Conservation (phyloP, 73 alveolate species). For the Urostyla sp. region DNA sequence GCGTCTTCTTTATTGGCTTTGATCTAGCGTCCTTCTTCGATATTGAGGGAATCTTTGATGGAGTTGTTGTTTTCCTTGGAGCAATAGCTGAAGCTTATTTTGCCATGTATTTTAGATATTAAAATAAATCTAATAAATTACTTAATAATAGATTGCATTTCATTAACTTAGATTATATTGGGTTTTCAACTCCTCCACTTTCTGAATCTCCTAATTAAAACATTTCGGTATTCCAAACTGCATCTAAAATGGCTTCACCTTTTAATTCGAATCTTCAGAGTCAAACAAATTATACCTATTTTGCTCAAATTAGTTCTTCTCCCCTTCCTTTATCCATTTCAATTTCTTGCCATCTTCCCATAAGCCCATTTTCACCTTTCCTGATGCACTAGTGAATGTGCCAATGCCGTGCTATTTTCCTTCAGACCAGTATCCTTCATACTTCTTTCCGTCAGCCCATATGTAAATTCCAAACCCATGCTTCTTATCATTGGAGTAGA, state of each 20-base stretch:
- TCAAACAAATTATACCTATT: neutral
- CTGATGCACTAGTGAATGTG: conserved; percentile 1
- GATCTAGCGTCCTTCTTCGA: neutral
- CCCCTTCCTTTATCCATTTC: conserved; percentile 38
- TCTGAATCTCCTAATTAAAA: too few relatives aligned
- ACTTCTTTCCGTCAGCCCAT: conserved; percentile 37
- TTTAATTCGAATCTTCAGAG: too few relatives aligned
- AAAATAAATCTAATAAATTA: too few relatives aligned
- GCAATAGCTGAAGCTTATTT: too few relatives aligned
- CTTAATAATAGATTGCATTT: too few relatives aligned
- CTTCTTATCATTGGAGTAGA: conserved; percentile 77
- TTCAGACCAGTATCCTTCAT: conserved; percentile 54
- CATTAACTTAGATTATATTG: too few relatives aligned
- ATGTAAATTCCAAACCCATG: conserved; percentile 66
- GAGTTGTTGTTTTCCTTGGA: conserved; percentile 14
- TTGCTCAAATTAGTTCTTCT: neutral
- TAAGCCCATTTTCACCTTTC: conserved; percentile 31
- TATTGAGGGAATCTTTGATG: neutral
- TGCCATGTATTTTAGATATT: too few relatives aligned
- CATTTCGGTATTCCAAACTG: too few relatives aligned
- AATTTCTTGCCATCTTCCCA: conserved; percentile 66
- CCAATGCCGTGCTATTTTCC: conserved; percentile 62
- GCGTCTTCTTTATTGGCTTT: neutral
- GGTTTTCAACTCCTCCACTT: too few relatives aligned
- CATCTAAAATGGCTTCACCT: too few relatives aligned